phyloP scores from a whole-genome alignment of 2,329 filamentous ascomycete species.

The Gyromitra esculenta region DNA sequence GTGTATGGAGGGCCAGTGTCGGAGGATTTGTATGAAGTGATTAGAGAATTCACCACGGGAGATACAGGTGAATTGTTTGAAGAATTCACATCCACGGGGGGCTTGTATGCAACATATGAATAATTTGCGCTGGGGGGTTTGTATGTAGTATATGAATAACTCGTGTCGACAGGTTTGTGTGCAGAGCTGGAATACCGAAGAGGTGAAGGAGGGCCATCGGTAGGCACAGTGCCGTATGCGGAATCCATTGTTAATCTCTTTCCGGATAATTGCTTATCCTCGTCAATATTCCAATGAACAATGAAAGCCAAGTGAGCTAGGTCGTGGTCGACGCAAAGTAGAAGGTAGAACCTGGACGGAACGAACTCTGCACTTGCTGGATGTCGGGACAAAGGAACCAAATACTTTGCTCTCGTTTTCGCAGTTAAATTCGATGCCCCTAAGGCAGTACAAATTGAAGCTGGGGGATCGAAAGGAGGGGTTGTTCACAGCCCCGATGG shows the following conservation, averaged over 20 bases:
- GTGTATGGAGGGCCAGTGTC: neutral
- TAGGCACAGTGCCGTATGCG: neutral
- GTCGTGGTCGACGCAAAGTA: neutral
- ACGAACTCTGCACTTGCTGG: neutral
- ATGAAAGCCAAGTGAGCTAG: neutral
- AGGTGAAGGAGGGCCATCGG: neutral
- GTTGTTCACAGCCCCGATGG: slow-evolving; percentile 1
- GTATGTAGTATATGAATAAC: slow-evolving; percentile 18
- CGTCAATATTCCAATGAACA: neutral
- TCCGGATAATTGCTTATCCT: neutral
- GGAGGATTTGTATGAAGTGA: slow-evolving; percentile 1
- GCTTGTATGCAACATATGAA: neutral
- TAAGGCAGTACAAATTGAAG: neutral
- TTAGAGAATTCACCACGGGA: neutral
- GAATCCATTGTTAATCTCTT: slow-evolving; percentile 5
- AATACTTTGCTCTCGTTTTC: neutral
- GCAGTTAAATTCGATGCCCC: neutral
- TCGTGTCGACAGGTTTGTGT: neutral
- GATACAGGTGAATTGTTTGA: neutral
- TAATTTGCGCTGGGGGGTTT: slow-evolving; percentile 8
- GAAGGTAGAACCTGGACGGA: neutral
- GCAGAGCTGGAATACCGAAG: slow-evolving; percentile 13
- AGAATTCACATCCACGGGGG: neutral
- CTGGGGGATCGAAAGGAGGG: neutral
- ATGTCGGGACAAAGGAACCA: neutral